These are phyloP conservation scores for Taphrina pruni DNA, from an alignment of 1,139 yeast genomes.

Conservation along the genomic window DNA sequence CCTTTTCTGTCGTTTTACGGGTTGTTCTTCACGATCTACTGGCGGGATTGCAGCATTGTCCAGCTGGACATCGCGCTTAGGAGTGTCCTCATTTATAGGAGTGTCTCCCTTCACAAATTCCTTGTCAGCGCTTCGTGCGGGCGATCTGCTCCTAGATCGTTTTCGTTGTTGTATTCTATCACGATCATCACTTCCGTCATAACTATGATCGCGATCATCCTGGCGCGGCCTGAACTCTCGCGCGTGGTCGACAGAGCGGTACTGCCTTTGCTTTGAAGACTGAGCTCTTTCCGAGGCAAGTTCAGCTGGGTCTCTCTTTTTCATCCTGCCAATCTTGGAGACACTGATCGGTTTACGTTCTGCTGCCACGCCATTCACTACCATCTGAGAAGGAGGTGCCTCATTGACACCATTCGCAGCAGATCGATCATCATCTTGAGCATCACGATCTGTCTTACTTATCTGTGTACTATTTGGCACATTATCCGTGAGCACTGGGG, in stretches of 20 bases:
- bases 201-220: neutral
- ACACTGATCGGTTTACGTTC: slow-evolving; percentile 36
- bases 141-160: slow-evolving; percentile 22
- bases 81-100: neutral
- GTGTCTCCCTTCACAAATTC: neutral
- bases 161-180: neutral
- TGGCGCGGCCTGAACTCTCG: neutral
- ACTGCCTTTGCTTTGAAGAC: neutral
- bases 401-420: neutral
- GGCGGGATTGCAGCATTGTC: neutral
- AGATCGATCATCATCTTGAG: neutral
- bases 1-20: slow-evolving; percentile 29
- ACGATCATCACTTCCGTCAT: slow-evolving; percentile 5
- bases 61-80: neutral
- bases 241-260: neutral
- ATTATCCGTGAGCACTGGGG: too few species aligned
- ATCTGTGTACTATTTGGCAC: too few species aligned
- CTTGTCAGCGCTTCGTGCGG: neutral
- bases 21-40: neutral
- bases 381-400: neutral
- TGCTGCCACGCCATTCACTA: neutral
- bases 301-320: slow-evolving; percentile 30
- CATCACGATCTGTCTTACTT: neutral
- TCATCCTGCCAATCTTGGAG: slow-evolving; percentile 32
- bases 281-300: neutral